These are phyloP conservation scores for Capsella rubella DNA, from an alignment of 441 rosid genomes.

Conservation along the genomic window DNA sequence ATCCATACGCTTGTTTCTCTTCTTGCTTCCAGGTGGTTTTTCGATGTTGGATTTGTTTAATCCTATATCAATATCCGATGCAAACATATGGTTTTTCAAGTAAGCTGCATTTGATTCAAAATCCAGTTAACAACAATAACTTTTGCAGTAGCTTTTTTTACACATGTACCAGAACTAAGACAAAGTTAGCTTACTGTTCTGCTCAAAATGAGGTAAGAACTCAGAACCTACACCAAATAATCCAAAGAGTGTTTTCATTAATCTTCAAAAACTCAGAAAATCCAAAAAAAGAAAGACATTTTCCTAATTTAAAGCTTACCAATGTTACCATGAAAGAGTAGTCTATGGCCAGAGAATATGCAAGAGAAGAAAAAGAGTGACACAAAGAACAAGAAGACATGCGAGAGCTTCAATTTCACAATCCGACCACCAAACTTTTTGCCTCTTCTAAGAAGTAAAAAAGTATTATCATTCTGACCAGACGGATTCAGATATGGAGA, in stretches of 20 bases:
- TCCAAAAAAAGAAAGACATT: background rate
- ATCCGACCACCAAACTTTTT: conserved; percentile 65
- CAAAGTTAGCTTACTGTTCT: conserved; percentile 32
- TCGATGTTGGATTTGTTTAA: conserved; percentile 56
- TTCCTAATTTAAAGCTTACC: conserved; percentile 51
- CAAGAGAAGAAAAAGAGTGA: conserved; percentile 55
- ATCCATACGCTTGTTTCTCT: conserved; percentile 36
- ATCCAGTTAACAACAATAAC: conserved; percentile 9
- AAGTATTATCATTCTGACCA: conserved; percentile 48
- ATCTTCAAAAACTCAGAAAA: background rate
- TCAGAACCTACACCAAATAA: conserved; percentile 39
- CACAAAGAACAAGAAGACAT: conserved; percentile 53
- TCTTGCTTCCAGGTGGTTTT: conserved; percentile 34
- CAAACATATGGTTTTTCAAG: conserved; percentile 25
- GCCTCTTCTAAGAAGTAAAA: conserved; percentile 61
- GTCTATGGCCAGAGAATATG: conserved; percentile 55
- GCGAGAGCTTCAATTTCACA: conserved; percentile 55
- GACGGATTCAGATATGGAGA: conserved; percentile 39
- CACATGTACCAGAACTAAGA: background rate
- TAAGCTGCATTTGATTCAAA: conserved; percentile 35
- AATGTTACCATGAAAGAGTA: conserved; percentile 64
- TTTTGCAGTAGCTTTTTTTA: background rate
- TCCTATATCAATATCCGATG: conserved; percentile 40
- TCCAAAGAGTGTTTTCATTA: conserved; percentile 4
- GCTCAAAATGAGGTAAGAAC: conserved; percentile 37